These are phyloP conservation scores for Lecanoromycetidae sp. DNA, from an alignment of 2,329 filamentous ascomycete genomes.

Conservation along the genomic window DNA sequence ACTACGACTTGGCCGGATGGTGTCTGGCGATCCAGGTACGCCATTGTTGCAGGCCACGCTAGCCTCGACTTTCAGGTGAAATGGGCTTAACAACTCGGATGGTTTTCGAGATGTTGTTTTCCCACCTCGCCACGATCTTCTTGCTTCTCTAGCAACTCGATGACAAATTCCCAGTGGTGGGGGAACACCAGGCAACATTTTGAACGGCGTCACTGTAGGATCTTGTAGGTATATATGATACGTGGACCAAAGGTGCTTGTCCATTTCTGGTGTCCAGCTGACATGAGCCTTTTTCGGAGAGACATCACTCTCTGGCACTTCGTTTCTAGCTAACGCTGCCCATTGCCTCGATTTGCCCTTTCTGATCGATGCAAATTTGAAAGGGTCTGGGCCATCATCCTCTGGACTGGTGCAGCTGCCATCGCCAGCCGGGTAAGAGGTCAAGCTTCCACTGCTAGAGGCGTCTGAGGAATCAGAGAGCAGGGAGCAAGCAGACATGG, in stretches of 20 bases:
- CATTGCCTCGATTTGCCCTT: constrained; percentile 8
- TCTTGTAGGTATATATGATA: constrained; percentile 55
- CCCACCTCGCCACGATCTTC: constrained; percentile 42
- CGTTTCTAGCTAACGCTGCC: constrained; percentile 21
- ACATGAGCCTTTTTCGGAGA: constrained; percentile 22
- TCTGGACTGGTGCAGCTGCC: constrained; percentile 51
- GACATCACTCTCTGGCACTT: not conserved
- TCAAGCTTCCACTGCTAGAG: constrained; percentile 45
- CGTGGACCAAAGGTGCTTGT: constrained; percentile 53
- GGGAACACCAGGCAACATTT: constrained; percentile 50
- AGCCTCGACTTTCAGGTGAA: no score
- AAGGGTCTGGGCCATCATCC: constrained; percentile 46
- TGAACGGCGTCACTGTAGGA: constrained; percentile 54
- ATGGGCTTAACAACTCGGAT: constrained; percentile 1
- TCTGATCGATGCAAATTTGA: constrained; percentile 33
- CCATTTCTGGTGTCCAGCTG: constrained; percentile 50
- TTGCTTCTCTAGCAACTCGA: constrained; percentile 49
- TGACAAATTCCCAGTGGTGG: constrained; percentile 54
- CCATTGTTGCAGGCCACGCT: not conserved
- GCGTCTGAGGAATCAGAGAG: constrained; percentile 52
- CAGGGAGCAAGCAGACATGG: constrained; percentile 46
- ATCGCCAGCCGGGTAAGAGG: constrained; percentile 44
- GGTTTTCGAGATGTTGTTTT: not conserved
- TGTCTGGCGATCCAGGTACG: constrained; percentile 29
- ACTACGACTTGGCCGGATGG: constrained; percentile 31